Percentiles rank a stretch among this genome's conserved stretches.
phyloP scores from a whole-genome alignment of 768 basidiomycete genomes.

The Hirschioporus abietinus region DNA sequence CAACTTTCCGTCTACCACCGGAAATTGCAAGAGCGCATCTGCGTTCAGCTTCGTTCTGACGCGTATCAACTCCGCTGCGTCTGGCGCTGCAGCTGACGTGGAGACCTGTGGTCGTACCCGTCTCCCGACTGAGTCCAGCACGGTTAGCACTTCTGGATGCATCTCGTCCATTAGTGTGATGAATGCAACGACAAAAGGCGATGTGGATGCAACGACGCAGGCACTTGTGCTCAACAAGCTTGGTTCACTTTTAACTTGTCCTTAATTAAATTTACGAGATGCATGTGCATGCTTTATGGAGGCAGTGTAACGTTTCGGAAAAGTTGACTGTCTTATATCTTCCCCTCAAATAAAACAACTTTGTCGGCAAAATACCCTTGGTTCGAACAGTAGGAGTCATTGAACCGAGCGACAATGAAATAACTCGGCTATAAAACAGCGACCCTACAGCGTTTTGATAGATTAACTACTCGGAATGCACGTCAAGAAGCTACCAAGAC shows the following conservation, averaged over 20 bases:
- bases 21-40: constrained; percentile 29
- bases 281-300: too few relatives aligned
- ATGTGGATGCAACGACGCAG: constrained; percentile 28
- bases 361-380: background rate
- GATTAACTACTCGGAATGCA: constrained; percentile 13
- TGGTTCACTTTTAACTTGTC: constrained; percentile 16
- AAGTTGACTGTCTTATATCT: background rate
- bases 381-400: too few relatives aligned
- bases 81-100: constrained; percentile 31
- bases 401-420: too few relatives aligned
- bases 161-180: constrained; percentile 26
- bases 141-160: constrained; percentile 23
- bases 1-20: constrained; percentile 36
- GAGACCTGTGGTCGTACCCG: constrained; percentile 33
- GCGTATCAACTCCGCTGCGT: constrained; percentile 27
- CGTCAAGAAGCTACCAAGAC: constrained; percentile 29
- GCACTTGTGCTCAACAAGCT: constrained; percentile 21
- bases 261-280: background rate
- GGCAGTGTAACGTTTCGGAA: too few relatives aligned
- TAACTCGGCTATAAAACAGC: background rate
- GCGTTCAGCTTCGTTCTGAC: constrained; percentile 42
- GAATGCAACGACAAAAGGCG: constrained; percentile 25
- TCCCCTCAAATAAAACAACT: background rate
- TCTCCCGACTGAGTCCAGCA: constrained; percentile 26
- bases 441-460: background rate